Evolutionary conservation across 805 yeast genomes (phyloP).

Genomic region (Schwanniomyces vanrijiae): DNA sequence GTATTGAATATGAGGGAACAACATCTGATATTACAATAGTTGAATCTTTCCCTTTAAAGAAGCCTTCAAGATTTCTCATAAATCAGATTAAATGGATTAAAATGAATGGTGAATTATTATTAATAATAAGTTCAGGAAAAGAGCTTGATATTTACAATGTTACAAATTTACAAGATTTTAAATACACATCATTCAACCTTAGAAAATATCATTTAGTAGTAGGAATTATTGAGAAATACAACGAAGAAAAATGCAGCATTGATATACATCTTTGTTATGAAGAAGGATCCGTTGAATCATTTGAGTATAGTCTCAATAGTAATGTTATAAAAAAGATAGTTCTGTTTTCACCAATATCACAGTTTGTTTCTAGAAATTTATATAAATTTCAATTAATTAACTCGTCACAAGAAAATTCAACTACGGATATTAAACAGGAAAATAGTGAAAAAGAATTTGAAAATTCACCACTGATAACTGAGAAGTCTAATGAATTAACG

Average conservation of each 20-base stretch:
- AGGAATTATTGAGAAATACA: conserved; percentile 2
- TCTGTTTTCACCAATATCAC: conserved; percentile 9
- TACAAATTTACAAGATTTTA: neutral
- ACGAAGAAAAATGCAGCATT: neutral
- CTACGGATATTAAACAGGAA: conserved; percentile 6
- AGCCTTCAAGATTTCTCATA: conserved; percentile 7
- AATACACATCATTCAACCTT: neutral
- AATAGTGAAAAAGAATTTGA: conserved; percentile 3
- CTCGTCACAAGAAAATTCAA: conserved; percentile 13
- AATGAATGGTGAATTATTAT: neutral
- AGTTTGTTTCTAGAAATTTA: conserved; percentile 19
- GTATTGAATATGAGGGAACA: neutral
- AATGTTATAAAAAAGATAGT: neutral
- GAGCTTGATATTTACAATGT: conserved; percentile 2
- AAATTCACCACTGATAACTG: neutral
- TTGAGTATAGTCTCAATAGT: conserved; percentile 5
- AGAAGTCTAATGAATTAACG: conserved; percentile 7
- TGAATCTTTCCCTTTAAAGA: neutral
- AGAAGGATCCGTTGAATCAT: conserved; percentile 18
- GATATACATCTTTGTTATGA: conserved; percentile 16
- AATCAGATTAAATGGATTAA: conserved; percentile 4
- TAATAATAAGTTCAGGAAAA: conserved; percentile 3
- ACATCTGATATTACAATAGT: neutral
- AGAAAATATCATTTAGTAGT: neutral
- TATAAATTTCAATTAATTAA: conserved; percentile 21